Percentiles rank a stretch among this genome's conserved stretches.
Conservation (phyloP, 371 early-diverging fungal genomes). For the Mortierella sp. region DNA sequence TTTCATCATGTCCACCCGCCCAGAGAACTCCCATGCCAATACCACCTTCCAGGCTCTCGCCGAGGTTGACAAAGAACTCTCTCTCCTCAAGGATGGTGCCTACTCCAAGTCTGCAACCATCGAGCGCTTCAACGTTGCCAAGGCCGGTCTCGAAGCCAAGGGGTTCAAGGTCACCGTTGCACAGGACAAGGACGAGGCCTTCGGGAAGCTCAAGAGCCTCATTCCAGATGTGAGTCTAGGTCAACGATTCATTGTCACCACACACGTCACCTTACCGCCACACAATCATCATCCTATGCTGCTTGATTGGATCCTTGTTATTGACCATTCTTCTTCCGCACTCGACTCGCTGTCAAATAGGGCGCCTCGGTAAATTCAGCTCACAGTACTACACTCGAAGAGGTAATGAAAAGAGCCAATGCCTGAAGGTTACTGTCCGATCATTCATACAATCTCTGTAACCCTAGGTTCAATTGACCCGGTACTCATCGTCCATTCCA, state of each 20-base stretch:
- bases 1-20: slow-evolving; percentile 36
- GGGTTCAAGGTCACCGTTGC: slow-evolving; percentile 54
- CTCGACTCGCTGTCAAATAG: not conserved
- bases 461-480: not conserved
- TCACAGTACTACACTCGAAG: slow-evolving; percentile 55
- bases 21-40: slow-evolving; percentile 34
- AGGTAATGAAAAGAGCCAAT: not conserved
- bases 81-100: slow-evolving; percentile 27
- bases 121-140: slow-evolving; percentile 43
- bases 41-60: slow-evolving; percentile 50
- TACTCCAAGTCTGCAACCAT: slow-evolving; percentile 47
- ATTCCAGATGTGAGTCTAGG: slow-evolving; percentile 43
- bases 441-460: not conserved
- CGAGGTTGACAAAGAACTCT: slow-evolving; percentile 32
- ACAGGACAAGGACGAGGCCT: slow-evolving; percentile 52
- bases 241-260: too few species aligned
- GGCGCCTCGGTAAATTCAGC: slow-evolving; percentile 37
- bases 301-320: not conserved
- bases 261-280: too few species aligned
- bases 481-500: not conserved
- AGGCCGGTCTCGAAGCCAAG: slow-evolving; percentile 55
- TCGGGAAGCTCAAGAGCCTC: slow-evolving; percentile 49
- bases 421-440: too few species aligned
- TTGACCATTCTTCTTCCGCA: not conserved
- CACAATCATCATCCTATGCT: too few species aligned